Base-by-base conservation (phyloP, 1,284 basidiomycete genomes). In the Apiotrichum brassicae region DNA sequence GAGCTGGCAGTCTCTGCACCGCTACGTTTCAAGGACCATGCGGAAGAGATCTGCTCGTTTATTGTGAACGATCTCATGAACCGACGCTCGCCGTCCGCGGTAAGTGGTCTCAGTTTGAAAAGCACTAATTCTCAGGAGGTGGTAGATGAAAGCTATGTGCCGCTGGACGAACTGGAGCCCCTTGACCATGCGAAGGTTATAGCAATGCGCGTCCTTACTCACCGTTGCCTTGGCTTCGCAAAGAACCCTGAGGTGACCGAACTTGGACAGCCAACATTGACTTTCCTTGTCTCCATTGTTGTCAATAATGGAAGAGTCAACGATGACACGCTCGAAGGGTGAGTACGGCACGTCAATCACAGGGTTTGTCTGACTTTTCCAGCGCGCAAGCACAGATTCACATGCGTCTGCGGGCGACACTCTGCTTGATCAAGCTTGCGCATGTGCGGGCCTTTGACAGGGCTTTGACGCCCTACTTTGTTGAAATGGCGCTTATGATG, bases 401-500 rank as follows among this genome's bases (percentile, higher is more conserved):
- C 30, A 59, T 97, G 72, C 81, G 93, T 18, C 72, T 95, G 24
- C 83, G 87, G 61, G 89, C 92, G 0, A 85, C 86, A 0, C 73
- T 84, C 9, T 89, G 86, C 1, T 66, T 97, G 42, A 72, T 97
- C 37, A 90, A 92, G 67, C 76, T 99, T 9, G 83, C 85, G 0
- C 78, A 82, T 0, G 76, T 83, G 13, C 75, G 79, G 18, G 66
- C 64, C 0, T 93, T 83, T 65, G 79, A 82, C n/a, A 75, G 76
- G 25, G 77, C 78, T 5, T 79, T 91, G 16, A 63, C 77, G 13
- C 74, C 74, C 14, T 80, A 82, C 62, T 92, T 93, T 60, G 71
- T 84, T 28, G 75, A 78, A 53, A 65, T 97, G 16, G 87, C 85
- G 1, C 77, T 89, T 46, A 81, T 81, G 3, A 79, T 88, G 11